Evolutionary conservation across 345 rosid genomes (phyloP), one percentile per base, ranked within the genome.

Genomic region (Lepidium sativum): DNA sequence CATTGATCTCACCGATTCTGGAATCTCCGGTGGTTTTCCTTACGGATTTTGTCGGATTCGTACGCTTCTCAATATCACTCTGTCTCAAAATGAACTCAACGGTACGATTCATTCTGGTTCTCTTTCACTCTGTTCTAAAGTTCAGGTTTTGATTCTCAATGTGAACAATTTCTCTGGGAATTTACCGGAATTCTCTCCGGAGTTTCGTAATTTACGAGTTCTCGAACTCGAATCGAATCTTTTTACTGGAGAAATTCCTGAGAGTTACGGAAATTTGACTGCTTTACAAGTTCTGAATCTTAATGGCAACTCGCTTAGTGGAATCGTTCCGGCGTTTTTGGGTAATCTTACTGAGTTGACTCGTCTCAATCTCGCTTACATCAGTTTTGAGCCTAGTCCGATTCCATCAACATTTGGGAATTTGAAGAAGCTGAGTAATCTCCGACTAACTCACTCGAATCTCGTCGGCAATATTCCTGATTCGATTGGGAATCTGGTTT

Each of bases 381-480:
- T 84, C 65, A 75, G 73, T 2, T 83, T 67, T 56, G 65, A 52
- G 56, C 77, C 76, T 1, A 45, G 84, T 63, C 50, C 76, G 8
- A 50, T 89, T 37, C 96, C 96, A 8, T 13, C 70, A 15, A 72
- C 67, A 8, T 45, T 84, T 2, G 87, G 89, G 16, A 81, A 76
- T 44, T 47, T 89, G 34, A 63, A 75, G 18, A 84, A 83, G 68
- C 82, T 89, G 31, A 80, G 78, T 70, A 4, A 2, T 18, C 73
- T 89, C 6, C 79, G 72, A 55, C 23, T 64, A 11, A 4, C 74
- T 13, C 2, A 3, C 0, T 54, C 83, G 44, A 38, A 68, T 31
- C 81, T 86, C 27, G 27, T 68, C 52, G 91, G 91, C 21, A 81
- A 79, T 59, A 81, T 89, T 25, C 96, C 91, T 0, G 79, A 48